phyloP scores from a whole-genome alignment of 257 asterid species.

The Anisodus acutangulus region DNA sequence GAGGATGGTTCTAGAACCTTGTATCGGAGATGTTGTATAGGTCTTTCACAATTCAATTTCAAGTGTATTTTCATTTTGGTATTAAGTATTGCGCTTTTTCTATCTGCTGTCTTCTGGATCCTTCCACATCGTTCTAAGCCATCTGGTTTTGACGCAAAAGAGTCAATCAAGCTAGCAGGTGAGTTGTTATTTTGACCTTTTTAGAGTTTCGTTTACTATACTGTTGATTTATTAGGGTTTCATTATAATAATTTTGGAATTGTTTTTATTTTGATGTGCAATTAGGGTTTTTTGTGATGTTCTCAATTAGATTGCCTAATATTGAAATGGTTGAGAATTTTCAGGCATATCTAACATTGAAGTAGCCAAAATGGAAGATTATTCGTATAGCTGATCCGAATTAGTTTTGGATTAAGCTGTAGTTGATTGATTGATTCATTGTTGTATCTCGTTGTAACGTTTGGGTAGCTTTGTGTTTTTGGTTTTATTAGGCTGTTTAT shows the following conservation, averaged over 20 bases:
- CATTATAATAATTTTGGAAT: background rate
- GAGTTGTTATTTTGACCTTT: constrained; percentile 24
- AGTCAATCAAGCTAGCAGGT: constrained; percentile 61
- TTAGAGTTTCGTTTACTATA: background rate
- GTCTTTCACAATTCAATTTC: constrained; percentile 44
- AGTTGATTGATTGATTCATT: background rate
- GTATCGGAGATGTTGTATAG: constrained; percentile 52
- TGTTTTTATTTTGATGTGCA: background rate
- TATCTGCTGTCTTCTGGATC: constrained; percentile 61
- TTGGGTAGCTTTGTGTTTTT: constrained; percentile 7
- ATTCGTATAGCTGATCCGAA: background rate
- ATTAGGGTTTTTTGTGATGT: constrained; percentile 17
- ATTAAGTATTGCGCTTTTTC: constrained; percentile 59
- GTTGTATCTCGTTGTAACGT: background rate
- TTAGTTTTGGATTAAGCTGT: background rate
- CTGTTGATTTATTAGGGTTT: constrained; percentile 32
- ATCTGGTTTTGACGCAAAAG: constrained; percentile 64
- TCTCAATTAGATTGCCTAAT: background rate
- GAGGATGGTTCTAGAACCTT: constrained; percentile 49
- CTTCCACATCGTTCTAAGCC: constrained; percentile 50
- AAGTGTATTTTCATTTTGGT: constrained; percentile 72
- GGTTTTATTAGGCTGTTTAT: background rate
- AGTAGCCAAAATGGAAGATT: background rate
- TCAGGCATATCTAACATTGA: background rate
- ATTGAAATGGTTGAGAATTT: constrained; percentile 13